Evolutionary conservation across 768 basidiomycete genomes (phyloP).

Genomic region (Russula vinacea): DNA sequence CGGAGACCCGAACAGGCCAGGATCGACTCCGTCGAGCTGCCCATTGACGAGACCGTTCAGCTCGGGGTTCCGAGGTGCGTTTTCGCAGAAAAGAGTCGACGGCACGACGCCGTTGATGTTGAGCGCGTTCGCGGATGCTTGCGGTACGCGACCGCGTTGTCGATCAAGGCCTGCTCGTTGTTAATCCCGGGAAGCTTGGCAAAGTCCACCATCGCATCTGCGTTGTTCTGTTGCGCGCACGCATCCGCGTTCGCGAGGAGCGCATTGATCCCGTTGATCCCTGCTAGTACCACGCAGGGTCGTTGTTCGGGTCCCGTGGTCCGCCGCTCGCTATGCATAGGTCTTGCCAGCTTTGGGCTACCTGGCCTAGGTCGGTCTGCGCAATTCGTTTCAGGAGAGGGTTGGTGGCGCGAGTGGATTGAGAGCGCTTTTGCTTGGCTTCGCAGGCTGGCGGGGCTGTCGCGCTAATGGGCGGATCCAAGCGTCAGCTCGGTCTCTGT

Average conservation of each 20-base stretch:
- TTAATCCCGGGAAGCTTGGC: constrained; percentile 44
- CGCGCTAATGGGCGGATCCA: neutral
- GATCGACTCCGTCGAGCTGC: constrained; percentile 54
- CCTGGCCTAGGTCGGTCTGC: constrained; percentile 39
- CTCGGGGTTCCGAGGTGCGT: constrained; percentile 49
- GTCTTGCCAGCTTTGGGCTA: constrained; percentile 45
- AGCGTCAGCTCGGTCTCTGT: neutral
- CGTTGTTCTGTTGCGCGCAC: constrained; percentile 49
- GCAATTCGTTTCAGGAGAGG: constrained; percentile 34
- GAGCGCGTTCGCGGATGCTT: constrained; percentile 45
- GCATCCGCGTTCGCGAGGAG: constrained; percentile 46
- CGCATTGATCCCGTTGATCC: constrained; percentile 42
- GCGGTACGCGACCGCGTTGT: constrained; percentile 44
- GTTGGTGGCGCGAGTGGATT: constrained; percentile 13
- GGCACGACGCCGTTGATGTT: constrained; percentile 44
- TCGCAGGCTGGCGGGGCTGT: constrained; percentile 21
- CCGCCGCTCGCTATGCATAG: constrained; percentile 45
- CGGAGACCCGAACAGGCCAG: constrained; percentile 52
- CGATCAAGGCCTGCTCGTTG: constrained; percentile 43
- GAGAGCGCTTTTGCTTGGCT: constrained; percentile 16
- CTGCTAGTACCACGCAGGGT: constrained; percentile 45
- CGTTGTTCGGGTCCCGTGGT: constrained; percentile 37
- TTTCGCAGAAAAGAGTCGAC: constrained; percentile 53
- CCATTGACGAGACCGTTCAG: constrained; percentile 52
- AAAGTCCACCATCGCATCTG: constrained; percentile 50